Base-by-base conservation (phyloP, 176 grass and related monocot genomes). In the Cocos nucifera region DNA sequence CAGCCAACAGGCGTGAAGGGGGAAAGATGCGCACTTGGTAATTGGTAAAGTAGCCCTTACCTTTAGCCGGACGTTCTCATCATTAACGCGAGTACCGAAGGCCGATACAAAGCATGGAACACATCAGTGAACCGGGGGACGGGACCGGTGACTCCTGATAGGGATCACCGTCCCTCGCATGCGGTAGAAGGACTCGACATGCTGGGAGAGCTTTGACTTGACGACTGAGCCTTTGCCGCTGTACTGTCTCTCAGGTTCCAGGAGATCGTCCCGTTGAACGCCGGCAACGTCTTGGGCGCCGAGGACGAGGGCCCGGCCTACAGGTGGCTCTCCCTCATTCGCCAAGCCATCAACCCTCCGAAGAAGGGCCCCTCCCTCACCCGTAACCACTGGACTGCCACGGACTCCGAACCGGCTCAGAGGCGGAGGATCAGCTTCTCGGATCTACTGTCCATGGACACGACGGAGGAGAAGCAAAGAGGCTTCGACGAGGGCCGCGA, bases 251-350 rank as follows among this genome's bases (percentile, higher is more conserved):
- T 4, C 81, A 97, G 92, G 16, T 97, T 97, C 23, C 92, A 97
- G 24, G 92, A 97, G 72, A 91, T 97, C 16, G 86, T 97, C 27
- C 92, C 87, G 0, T 64, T 97, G 60, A 97, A 91, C 32, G 86
- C 83, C 0, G 83, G 78, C 2, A 97, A 97, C 63, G 92, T 97
- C 19, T 75, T 97, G 0, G 92, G 83, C 4, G 61, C 87, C 0
- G 87, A 97, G 78, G 84, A 97, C 66, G 85, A 51, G 75, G 70
- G 69, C 0, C 87, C 92, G 0, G 75, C 78, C 1, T 9, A 57
- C 75, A 80, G 70, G 73, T 97, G 87, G 92, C 78, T 91, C 0
- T 23, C 69, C 2, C 92, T 97, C 39, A 76, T 97, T 75, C 75
- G 81, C 0, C 66, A 20, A 24, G 76, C 78, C 3, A 63, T 91